Conservation (phyloP, 371 early-diverging fungal species). For the Racocetra persica region DNA sequence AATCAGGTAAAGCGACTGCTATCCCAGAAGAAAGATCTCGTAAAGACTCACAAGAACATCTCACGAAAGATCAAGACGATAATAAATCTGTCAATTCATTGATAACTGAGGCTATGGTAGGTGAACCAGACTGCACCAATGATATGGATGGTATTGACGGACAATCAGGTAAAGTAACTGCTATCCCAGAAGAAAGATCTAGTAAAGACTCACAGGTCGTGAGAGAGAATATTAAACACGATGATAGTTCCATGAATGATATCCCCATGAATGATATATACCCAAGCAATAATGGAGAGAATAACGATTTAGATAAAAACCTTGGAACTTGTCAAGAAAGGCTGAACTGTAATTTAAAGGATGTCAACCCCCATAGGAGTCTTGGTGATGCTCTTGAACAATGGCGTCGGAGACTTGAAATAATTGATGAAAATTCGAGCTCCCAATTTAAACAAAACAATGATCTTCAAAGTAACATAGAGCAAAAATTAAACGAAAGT, state of each 20-base stretch:
- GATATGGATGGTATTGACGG: slow-evolving; percentile 5
- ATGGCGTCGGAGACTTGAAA: slow-evolving; percentile 85
- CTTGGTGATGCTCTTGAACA: slow-evolving; percentile 90
- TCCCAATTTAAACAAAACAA: slow-evolving; percentile 54
- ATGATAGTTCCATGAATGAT: neutral
- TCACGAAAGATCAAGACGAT: slow-evolving; percentile 55
- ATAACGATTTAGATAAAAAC: slow-evolving; percentile 41
- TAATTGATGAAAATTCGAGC: slow-evolving; percentile 57
- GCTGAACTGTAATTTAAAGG: slow-evolving; percentile 20
- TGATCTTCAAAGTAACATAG: slow-evolving; percentile 55
- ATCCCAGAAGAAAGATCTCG: too few species aligned
- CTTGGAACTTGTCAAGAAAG: slow-evolving; percentile 50
- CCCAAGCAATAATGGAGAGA: neutral
- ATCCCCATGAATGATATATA: neutral
- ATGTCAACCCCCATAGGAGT: slow-evolving; percentile 78
- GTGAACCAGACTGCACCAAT: slow-evolving; percentile 50
- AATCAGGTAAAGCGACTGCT: too few species aligned
- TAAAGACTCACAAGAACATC: slow-evolving; percentile 57
- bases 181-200: neutral
- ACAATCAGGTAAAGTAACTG: slow-evolving; percentile 5
- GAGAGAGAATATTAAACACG: neutral
- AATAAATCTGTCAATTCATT: slow-evolving; percentile 43
- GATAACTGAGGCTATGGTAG: neutral
- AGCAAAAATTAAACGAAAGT: slow-evolving; percentile 64
- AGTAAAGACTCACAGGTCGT: neutral